These are phyloP conservation scores for Calocybe gangraenosa DNA, from an alignment of 768 basidiomycete genomes.

Conservation along the genomic window DNA sequence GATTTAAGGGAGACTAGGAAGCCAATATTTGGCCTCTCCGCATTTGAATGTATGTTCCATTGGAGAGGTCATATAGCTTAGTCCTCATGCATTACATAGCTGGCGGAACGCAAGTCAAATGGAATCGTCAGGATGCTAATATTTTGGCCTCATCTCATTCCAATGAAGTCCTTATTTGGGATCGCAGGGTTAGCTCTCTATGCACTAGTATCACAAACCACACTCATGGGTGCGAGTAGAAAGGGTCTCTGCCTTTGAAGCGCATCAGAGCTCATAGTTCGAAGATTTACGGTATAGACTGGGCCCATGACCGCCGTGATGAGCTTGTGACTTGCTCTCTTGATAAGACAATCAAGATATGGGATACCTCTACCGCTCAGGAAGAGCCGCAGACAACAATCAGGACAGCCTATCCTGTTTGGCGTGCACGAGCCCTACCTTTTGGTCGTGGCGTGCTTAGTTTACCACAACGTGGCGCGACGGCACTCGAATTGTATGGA, in stretches of 20 bases:
- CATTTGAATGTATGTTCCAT: constrained; percentile 35
- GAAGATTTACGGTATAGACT: constrained; percentile 97
- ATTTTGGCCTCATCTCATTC: constrained; percentile 87
- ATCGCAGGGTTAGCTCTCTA: constrained; percentile 65
- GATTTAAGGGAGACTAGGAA: constrained; percentile 71
- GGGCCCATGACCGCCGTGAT: constrained; percentile 71
- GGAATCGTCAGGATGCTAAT: constrained; percentile 86
- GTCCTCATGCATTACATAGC: constrained; percentile 34
- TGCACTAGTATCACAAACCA: not conserved
- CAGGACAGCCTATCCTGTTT: constrained; percentile 83
- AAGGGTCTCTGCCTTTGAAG: constrained; percentile 80
- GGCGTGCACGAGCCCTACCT: constrained; percentile 89
- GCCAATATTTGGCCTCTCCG: constrained; percentile 68
- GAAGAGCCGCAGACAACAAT: constrained; percentile 48
- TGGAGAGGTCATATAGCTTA: too few relatives aligned
- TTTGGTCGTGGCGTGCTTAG: constrained; percentile 88
- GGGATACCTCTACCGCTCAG: constrained; percentile 44
- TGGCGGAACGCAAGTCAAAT: constrained; percentile 94
- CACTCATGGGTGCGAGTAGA: constrained; percentile 39
- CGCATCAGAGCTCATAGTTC: constrained; percentile 79
- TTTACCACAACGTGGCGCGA: constrained; percentile 84
- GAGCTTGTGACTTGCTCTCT: constrained; percentile 93
- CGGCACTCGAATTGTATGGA: constrained; percentile 80
- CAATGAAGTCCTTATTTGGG: constrained; percentile 90
- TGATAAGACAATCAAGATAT: constrained; percentile 89